A percentile compares a stretch with the other conserved stretches of the same genome.
Conservation (phyloP, 225 moss, liverwort and hornwort genomes). For the Takakia lepidozioides region DNA sequence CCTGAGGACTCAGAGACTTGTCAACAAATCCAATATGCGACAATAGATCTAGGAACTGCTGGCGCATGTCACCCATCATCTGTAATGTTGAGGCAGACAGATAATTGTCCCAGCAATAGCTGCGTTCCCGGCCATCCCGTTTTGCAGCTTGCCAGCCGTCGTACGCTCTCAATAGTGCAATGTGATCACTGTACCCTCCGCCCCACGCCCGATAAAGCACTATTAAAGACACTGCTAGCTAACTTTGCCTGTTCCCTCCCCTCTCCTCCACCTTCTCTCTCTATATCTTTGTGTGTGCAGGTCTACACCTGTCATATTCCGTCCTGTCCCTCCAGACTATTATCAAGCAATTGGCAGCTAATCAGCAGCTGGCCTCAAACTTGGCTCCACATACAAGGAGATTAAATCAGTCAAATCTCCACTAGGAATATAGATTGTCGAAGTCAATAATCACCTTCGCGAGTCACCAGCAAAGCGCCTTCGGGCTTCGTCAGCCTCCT, state of each 20-base stretch:
- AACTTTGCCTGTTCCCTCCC: too few species aligned
- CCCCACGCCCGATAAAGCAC: slow-evolving; percentile 1
- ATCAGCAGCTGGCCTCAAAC: too few species aligned
- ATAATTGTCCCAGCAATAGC: slow-evolving; percentile 94
- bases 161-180: slow-evolving; percentile 83
- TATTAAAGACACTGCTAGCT: too few species aligned
- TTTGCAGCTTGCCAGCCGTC: slow-evolving; percentile 88
- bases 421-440: neutral
- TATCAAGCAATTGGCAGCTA: too few species aligned
- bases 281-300: too few species aligned
- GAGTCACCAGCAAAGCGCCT: slow-evolving; percentile 79
- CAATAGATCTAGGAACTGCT: slow-evolving; percentile 86
- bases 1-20: slow-evolving; percentile 63
- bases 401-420: neutral
- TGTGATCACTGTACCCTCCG: slow-evolving; percentile 63
- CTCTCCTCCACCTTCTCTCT: too few species aligned
- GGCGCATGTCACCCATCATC: slow-evolving; percentile 99
- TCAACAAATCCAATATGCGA: slow-evolving; percentile 91
- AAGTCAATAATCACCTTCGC: slow-evolving; percentile 90
- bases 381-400: too few species aligned
- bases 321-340: too few species aligned
- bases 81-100: slow-evolving; percentile 75
- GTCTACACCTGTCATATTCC: too few species aligned
- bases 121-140: slow-evolving; percentile 72
- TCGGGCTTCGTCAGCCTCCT: slow-evolving; percentile 95